Percentiles rank a stretch among this genome's conserved stretches.
Conservation (phyloP, 805 yeast species). For the Zygosaccharomyces bisporus region DNA sequence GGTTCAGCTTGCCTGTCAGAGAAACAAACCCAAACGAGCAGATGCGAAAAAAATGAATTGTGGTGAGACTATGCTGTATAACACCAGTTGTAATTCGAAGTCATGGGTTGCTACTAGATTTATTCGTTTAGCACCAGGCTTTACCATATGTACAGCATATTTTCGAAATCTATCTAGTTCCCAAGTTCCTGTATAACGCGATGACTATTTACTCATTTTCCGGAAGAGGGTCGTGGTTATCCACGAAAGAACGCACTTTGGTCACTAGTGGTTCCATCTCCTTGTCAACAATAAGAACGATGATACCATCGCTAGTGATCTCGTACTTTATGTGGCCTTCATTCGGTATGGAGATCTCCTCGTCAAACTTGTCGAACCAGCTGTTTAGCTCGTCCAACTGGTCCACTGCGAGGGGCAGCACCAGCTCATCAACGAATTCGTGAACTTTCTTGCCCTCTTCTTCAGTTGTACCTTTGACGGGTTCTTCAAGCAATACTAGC, state of each 20-base stretch:
- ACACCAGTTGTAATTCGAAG: background rate
- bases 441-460: slow-evolving; percentile 26
- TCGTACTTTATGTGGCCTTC: slow-evolving; percentile 39
- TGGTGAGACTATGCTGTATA: slow-evolving; percentile 4
- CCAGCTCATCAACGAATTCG: slow-evolving; percentile 35
- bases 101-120: background rate
- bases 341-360: slow-evolving; percentile 37
- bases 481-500: slow-evolving; percentile 33
- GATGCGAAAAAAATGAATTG: background rate
- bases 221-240: slow-evolving; percentile 9
- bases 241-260: slow-evolving; percentile 30
- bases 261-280: slow-evolving; percentile 27
- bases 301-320: slow-evolving; percentile 38
- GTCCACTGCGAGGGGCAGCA: slow-evolving; percentile 31
- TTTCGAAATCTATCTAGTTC: background rate
- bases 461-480: slow-evolving; percentile 17
- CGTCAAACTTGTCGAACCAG: slow-evolving; percentile 39
- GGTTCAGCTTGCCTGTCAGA: background rate
- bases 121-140: slow-evolving; percentile 5
- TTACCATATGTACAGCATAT: slow-evolving; percentile 4
- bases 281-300: slow-evolving; percentile 33
- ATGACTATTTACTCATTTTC: slow-evolving; percentile 1
- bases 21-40: background rate
- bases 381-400: slow-evolving; percentile 32
- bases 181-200: background rate